These are phyloP conservation scores for Parathielavia appendiculata DNA, from an alignment of 495 filamentous ascomycete species.

Conservation along the genomic window DNA sequence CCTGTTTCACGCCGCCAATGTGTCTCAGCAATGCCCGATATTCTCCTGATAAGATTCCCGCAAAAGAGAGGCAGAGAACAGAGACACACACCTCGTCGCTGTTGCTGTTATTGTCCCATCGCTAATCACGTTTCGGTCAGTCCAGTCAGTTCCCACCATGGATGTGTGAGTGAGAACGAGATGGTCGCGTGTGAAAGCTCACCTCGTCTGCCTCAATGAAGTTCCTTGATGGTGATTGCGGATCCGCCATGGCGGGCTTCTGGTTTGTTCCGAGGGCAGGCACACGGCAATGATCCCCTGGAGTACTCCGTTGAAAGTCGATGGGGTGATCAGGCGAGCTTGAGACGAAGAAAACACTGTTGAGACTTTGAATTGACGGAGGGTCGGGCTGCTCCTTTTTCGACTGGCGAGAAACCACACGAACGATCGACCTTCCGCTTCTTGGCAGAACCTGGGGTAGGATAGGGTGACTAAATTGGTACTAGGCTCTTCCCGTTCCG, in stretches of 20 bases:
- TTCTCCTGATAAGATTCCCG: background rate
- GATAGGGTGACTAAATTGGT: background rate
- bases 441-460: background rate
- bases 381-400: background rate
- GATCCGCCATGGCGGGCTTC: background rate
- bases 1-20: background rate
- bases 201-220: constrained; percentile 8
- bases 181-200: background rate
- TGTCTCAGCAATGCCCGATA: background rate
- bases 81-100: constrained; percentile 10
- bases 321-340: background rate
- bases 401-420: background rate
- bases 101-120: constrained; percentile 1
- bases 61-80: no score
- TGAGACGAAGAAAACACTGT: background rate
- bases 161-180: no score
- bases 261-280: background rate
- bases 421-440: background rate
- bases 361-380: background rate
- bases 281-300: background rate
- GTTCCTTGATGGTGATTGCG: background rate
- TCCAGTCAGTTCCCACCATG: background rate
- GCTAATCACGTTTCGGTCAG: constrained; percentile 1
- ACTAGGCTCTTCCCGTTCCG: constrained; percentile 8
- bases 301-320: background rate